Evolutionary conservation across 2,329 filamentous ascomycete species (phyloP).

Genomic region (Cordyceps farinosa): DNA sequence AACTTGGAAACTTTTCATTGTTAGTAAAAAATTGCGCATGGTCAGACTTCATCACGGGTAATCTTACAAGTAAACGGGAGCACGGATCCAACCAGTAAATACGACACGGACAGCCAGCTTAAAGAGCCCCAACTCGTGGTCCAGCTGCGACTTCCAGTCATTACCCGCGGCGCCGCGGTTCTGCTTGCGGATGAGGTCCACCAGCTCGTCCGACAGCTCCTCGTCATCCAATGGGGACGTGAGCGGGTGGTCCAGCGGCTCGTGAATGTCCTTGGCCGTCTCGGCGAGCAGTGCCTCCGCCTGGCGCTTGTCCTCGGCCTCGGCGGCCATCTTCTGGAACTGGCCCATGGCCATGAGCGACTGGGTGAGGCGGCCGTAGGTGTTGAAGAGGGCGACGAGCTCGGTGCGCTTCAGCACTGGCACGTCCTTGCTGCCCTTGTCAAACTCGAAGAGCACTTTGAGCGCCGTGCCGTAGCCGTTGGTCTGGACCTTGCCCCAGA

Average conservation of each 20-base stretch:
- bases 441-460: slow-evolving; percentile 94
- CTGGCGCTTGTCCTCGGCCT: slow-evolving; percentile 29
- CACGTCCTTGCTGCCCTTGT: slow-evolving; percentile 60
- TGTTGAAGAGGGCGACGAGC: slow-evolving; percentile 91
- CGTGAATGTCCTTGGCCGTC: slow-evolving; percentile 25
- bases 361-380: slow-evolving; percentile 79
- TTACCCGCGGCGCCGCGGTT: slow-evolving; percentile 6
- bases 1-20: background rate
- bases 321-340: slow-evolving; percentile 58
- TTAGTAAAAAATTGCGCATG: background rate
- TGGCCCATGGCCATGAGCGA: slow-evolving; percentile 71
- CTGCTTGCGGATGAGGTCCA: slow-evolving; percentile 10
- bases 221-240: slow-evolving; percentile 24
- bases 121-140: slow-evolving; percentile 9
- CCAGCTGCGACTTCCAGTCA: background rate
- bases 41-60: background rate
- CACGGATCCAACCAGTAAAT: slow-evolving; percentile 7
- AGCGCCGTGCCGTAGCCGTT: slow-evolving; percentile 91
- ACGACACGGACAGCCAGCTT: slow-evolving; percentile 14
- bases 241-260: slow-evolving; percentile 22
- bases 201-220: slow-evolving; percentile 24
- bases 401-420: slow-evolving; percentile 82
- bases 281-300: slow-evolving; percentile 27
- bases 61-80: slow-evolving; percentile 8
- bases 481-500: slow-evolving; percentile 97